phyloP scores from a whole-genome alignment of 2,329 filamentous ascomycete species.

The Cyclaneusma minus region DNA sequence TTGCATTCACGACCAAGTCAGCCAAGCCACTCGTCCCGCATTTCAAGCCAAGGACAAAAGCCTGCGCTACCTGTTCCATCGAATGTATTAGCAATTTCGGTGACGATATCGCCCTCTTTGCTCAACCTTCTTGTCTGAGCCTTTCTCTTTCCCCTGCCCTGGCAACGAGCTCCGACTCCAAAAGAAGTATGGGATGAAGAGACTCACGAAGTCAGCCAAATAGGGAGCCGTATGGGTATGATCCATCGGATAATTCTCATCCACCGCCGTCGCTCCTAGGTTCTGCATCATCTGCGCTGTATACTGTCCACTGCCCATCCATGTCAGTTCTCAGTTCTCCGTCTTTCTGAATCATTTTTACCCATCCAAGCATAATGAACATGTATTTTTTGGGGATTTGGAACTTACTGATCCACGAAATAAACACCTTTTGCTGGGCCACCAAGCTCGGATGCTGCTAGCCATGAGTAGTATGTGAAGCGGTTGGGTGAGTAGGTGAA shows the following conservation, averaged over 20 bases:
- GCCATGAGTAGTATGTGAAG: conserved; percentile 34
- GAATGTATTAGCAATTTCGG: conserved; percentile 1
- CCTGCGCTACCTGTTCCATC: neutral
- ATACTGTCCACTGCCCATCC: conserved; percentile 10
- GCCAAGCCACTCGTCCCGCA: conserved; percentile 7
- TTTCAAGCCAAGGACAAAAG: conserved; percentile 8
- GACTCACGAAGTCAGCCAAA: conserved; percentile 32
- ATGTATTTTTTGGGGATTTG: too few species aligned
- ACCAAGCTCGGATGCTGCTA: conserved; percentile 8
- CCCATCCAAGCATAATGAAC: too few species aligned
- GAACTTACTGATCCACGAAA: conserved; percentile 10
- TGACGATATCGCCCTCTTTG: neutral
- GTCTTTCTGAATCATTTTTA: too few species aligned
- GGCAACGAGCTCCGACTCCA: too few species aligned
- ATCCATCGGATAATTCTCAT: conserved; percentile 35
- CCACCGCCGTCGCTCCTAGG: conserved; percentile 28
- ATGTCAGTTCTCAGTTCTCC: too few species aligned
- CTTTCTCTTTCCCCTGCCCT: too few species aligned
- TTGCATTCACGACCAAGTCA: conserved; percentile 8
- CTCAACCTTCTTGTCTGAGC: neutral
- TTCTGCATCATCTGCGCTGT: conserved; percentile 8
- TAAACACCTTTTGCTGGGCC: conserved; percentile 9
- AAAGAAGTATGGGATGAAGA: conserved; percentile 1
- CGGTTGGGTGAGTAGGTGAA: conserved; percentile 29
- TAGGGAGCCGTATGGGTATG: conserved; percentile 42